Conservation (phyloP, 306 rosid species). For the Psophocarpus tetragonolobus region DNA sequence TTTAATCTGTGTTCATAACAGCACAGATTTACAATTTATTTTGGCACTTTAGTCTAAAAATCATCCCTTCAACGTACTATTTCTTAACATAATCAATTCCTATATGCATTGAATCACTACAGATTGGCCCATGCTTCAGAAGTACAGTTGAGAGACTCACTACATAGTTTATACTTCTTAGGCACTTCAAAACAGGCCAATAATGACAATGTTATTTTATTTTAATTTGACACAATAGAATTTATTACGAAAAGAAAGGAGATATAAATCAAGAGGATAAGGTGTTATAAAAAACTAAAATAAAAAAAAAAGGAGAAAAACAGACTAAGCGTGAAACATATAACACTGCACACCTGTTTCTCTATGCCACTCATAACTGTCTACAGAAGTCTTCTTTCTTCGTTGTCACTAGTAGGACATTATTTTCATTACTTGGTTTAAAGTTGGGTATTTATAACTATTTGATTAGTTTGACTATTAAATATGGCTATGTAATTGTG, state of each 20-base stretch:
- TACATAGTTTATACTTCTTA: too few relatives aligned
- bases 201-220: background rate
- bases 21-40: background rate
- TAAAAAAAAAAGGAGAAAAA: background rate
- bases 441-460: slow-evolving; percentile 13
- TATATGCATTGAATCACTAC: background rate
- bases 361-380: background rate
- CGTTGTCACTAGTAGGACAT: background rate
- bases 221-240: background rate
- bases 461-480: slow-evolving; percentile 5
- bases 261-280: background rate
- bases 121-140: background rate
- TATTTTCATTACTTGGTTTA: background rate
- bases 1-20: background rate
- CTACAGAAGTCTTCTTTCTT: background rate
- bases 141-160: background rate
- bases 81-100: slow-evolving; percentile 7
- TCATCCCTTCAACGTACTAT: slow-evolving; percentile 14
- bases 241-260: background rate
- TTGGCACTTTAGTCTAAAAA: slow-evolving; percentile 14
- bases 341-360: background rate
- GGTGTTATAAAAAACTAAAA: background rate
- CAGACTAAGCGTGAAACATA: background rate
- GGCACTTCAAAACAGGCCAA: slow-evolving; percentile 7
- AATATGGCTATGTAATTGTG: background rate